These are phyloP conservation scores for Rhodosporidiobolus sp. DNA, from an alignment of 768 basidiomycete species.

Conservation along the genomic window DNA sequence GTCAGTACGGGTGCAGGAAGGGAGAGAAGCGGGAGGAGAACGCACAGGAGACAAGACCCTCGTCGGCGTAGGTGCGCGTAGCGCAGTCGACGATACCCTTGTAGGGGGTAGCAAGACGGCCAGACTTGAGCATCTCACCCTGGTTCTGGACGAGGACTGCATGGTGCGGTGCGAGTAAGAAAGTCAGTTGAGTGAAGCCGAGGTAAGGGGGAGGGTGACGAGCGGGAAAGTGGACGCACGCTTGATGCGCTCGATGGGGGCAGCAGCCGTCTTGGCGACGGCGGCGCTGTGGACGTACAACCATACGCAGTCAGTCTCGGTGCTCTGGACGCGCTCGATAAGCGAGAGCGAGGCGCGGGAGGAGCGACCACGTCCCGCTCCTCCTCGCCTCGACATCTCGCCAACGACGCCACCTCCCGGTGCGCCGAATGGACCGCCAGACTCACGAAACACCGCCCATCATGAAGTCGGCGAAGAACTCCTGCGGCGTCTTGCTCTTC, in stretches of 20 bases:
- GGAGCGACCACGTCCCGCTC: neutral
- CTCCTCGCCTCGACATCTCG: neutral
- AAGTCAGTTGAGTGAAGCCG: neutral
- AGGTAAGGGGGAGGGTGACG: neutral
- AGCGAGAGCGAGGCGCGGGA: neutral
- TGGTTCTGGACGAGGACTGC: conserved; percentile 53
- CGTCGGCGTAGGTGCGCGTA: conserved; percentile 82
- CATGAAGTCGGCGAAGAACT: conserved; percentile 74
- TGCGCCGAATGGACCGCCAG: neutral
- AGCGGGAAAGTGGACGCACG: conserved; percentile 84
- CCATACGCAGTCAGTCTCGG: neutral
- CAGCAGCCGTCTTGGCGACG: conserved; percentile 97
- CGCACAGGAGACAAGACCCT: conserved; percentile 74
- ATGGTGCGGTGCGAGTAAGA: neutral
- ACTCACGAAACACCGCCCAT: conserved; percentile 82
- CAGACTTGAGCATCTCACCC: conserved; percentile 99
- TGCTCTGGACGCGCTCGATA: neutral
- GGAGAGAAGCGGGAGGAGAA: neutral
- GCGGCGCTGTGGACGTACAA: conserved; percentile 54
- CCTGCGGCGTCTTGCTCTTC: conserved; percentile 37
- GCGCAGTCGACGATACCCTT: conserved; percentile 95
- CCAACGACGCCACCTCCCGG: neutral
- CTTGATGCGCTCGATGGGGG: conserved; percentile 99
- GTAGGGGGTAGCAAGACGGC: conserved; percentile 92
- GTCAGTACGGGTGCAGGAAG: neutral